Evolutionary conservation across 805 yeast species (phyloP), one percentile per base, ranked within the genome.

Genomic region (Hemisphaericaspora nanyangensis): DNA sequence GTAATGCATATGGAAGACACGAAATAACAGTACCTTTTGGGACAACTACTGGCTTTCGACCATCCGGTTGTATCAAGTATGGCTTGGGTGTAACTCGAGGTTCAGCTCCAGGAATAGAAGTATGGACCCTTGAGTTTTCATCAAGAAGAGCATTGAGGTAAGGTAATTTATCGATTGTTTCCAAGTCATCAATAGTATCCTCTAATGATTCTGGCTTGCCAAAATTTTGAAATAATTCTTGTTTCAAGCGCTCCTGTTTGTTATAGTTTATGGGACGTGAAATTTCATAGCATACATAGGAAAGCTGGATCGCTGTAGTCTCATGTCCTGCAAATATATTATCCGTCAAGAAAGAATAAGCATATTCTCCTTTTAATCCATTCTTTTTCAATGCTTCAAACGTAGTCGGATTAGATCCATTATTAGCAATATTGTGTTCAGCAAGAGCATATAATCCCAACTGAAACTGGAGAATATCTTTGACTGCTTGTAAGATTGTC

Each of bases 261-360:
- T 57, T 52, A 5, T 48, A 43, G 46, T 77, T 62, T 11, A 56
- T 54, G 0, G 78, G 78, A 41, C 77, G 61, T 2, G 85, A 79
- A 27, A 82, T 52, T 50, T 80, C 79, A 62, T 76, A 82, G 16
- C 76, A 64, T 37, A 77, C 58, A 52, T 74, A 83, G 0, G 85
- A 65, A 42, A 82, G 54, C n/a, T 80, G 78, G 6, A 78, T 70
- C 0, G 84, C 86, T 1, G 85, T 81, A 5, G 90, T 82, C 51
- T 82, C 84, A 52, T 83, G 89, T 3, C 90, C 90, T 0, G 90
- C 90, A 33, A 83, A 81, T 28, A 82, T 69, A 53, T 82, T 86
- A 51, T 82, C 90, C 32, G 74, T 57, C 15, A 68, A 45, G 41
- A 67, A 63, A 1, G 70, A 57, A 47, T 66, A 68, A 2, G 73